Base-by-base conservation (phyloP, 345 rosid genomes). In the Toxicodendron radicans region DNA sequence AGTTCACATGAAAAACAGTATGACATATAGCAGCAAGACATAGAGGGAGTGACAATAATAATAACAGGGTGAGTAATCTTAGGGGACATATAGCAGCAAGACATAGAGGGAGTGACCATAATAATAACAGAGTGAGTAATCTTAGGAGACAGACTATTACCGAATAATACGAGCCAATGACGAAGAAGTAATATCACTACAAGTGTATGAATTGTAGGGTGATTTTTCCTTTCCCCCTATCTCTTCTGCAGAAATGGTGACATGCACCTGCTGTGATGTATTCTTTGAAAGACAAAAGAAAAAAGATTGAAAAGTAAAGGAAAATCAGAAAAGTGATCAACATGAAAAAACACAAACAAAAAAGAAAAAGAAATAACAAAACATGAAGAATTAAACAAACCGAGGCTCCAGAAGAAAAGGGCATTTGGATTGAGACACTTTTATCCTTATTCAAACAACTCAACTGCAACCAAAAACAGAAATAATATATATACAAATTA, bases 201-300 rank as follows among this genome's bases (percentile, higher is more conserved):
- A 87, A 5, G 89, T 80, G 83, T 86, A 87, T 64, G 90, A 88
- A 76, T 86, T 86, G 75, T 93, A 93, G 12, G 92, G 90, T 76
- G 97, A 89, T 78, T 87, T 90, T 80, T 93, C 99, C 79, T 81
- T 89, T 43, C 88, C 86, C 73, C 97, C 97, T 87, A 86, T 80
- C 83, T 92, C 99, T 85, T 92, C 98, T 12, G 94, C 98, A 71
- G 90, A 85, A 70, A 96, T 82, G 66, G 87, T 80, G 74, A 92
- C 91, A 57, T 83, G 92, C 63, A 96, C 79, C 72, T 78, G 85
- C 78, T 84, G 93, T 20, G 87, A 82, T 38, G 86, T 75, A 83
- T 79, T 88, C 99, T 95, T 84, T 32, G 70, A 52, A 75, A 79
- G 71, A 18, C 58, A 24, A 75, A 65, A 71, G 7, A 77, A 71